Conservation (phyloP, 2,329 filamentous ascomycete genomes). For the Fusarium setosum region DNA sequence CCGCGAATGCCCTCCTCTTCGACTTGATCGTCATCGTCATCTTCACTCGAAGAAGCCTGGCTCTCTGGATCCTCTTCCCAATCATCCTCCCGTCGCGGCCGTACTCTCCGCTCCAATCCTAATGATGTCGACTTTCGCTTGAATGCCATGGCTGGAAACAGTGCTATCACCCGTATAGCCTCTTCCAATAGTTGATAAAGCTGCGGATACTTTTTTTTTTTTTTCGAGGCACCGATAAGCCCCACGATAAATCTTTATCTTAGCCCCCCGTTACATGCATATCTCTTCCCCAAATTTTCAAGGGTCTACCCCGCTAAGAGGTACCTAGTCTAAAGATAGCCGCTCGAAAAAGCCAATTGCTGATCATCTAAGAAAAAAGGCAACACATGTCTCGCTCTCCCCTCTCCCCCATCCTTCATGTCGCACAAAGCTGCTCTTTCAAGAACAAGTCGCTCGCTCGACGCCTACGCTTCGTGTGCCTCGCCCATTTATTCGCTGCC, state of each 20-base stretch:
- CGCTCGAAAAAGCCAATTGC: slow-evolving; percentile 5
- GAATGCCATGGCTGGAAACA: slow-evolving; percentile 51
- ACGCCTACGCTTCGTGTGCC: neutral
- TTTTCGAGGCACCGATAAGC: slow-evolving; percentile 27
- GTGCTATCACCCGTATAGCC: no score
- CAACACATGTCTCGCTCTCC: neutral
- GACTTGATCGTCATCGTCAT: slow-evolving; percentile 45
- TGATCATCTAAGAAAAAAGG: no score
- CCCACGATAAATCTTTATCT: slow-evolving; percentile 30
- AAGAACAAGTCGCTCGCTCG: slow-evolving; percentile 5
- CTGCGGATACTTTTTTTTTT: no score
- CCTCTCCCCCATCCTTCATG: slow-evolving; percentile 9
- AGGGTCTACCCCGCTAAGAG: slow-evolving; percentile 17
- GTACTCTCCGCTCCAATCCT: slow-evolving; percentile 56
- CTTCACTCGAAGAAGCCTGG: slow-evolving; percentile 42
- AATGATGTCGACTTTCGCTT: slow-evolving; percentile 54
- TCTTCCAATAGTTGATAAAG: no score
- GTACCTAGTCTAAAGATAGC: slow-evolving; percentile 12
- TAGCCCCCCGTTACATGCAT: slow-evolving; percentile 26
- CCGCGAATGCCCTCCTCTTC: slow-evolving; percentile 45
- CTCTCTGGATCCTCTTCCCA: slow-evolving; percentile 53
- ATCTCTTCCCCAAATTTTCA: neutral
- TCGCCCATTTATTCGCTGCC: neutral
- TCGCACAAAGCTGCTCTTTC: slow-evolving; percentile 1
- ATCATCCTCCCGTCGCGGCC: slow-evolving; percentile 57